phyloP scores from a whole-genome alignment of 2,329 filamentous ascomycete genomes.

The Septoria linicola region DNA sequence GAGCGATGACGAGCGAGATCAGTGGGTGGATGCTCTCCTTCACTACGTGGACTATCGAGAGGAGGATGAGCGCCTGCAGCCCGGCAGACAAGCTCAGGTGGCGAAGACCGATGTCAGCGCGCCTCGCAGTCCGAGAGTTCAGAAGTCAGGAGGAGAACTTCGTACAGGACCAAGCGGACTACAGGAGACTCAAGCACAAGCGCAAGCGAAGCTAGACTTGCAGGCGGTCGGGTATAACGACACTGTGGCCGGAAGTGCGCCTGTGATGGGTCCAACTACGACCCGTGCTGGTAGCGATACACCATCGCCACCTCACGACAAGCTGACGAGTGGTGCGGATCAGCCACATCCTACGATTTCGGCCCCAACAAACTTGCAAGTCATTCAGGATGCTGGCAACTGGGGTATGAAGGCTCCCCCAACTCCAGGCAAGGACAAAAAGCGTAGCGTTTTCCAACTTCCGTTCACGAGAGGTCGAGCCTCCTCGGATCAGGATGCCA shows the following conservation, averaged over 20 bases:
- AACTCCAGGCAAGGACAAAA: conserved; percentile 68
- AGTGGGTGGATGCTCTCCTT: conserved; percentile 87
- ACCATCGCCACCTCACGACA: conserved; percentile 39
- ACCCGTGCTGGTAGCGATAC: conserved; percentile 23
- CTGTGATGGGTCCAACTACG: conserved; percentile 47
- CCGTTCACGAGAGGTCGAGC: conserved; percentile 62
- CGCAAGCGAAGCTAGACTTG: conserved; percentile 27
- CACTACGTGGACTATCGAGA: conserved; percentile 81
- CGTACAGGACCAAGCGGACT: conserved; percentile 25
- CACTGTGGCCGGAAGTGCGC: conserved; percentile 58
- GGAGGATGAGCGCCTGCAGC: conserved; percentile 48
- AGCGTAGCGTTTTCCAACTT: conserved; percentile 61
- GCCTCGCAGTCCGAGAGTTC: conserved; percentile 35
- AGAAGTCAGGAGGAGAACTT: conserved; percentile 42
- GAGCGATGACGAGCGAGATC: conserved; percentile 86
- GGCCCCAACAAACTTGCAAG: conserved; percentile 75
- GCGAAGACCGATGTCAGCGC: conserved; percentile 30
- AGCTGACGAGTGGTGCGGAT: conserved; percentile 36
- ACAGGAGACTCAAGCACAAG: background rate
- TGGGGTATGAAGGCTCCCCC: conserved; percentile 76
- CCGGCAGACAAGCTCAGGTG: conserved; percentile 24
- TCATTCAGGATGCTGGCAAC: conserved; percentile 76
- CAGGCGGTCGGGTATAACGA: conserved; percentile 55
- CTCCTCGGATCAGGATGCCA: conserved; percentile 62
- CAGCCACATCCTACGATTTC: conserved; percentile 62